Base-by-base conservation (phyloP, 139 green algal genomes). In the Coelastrella sp. region DNA sequence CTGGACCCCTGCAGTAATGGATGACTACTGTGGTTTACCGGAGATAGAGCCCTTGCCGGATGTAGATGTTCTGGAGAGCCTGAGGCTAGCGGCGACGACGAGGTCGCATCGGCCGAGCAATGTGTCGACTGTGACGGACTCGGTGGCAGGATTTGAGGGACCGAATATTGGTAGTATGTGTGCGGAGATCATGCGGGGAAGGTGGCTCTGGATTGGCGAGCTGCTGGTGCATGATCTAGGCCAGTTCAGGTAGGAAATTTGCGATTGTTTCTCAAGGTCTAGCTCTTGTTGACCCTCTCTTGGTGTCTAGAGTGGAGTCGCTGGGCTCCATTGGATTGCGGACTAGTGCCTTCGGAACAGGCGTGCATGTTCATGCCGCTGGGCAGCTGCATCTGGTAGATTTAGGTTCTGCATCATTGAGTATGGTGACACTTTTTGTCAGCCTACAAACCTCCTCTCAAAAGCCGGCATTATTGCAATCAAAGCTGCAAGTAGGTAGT, bases 201-300 rank as follows among this genome's bases (percentile, higher is more conserved):
- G 79, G 32, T 91, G 79, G 87, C 79, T 91, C 65, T 91, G 87
- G 87, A 23, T 82, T 77, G 56, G 66, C 7, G 66, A 83, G 87
- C 87, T 91, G 79, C 68, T 91, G 65, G 87, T 91, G 10, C 87
- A 91, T 6, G 76, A 91, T 32, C 73, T 94, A 79, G 91, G 91
- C 19, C 73, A 82, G 85, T 94, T 78, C 91, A 90, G 87, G 75
- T 71, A 13, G 61, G 73, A 11, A 47, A 47, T 47, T 1, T 47
- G 32, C 32, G 32, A 47, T 47, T 47, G 32, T 47, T 47, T 47
- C 32, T 47, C 32, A 47, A 47, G 32, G 32, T 47, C 1, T 47
- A 47, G 32, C 32, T 47, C 32, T 47, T 47, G 32, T 47, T 47
- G 32, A 47, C 32, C 32, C 32, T 47, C 32, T 47, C 32, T 47